Evolutionary conservation across 805 yeast species (phyloP).

Genomic region (Priceomyces castillae): DNA sequence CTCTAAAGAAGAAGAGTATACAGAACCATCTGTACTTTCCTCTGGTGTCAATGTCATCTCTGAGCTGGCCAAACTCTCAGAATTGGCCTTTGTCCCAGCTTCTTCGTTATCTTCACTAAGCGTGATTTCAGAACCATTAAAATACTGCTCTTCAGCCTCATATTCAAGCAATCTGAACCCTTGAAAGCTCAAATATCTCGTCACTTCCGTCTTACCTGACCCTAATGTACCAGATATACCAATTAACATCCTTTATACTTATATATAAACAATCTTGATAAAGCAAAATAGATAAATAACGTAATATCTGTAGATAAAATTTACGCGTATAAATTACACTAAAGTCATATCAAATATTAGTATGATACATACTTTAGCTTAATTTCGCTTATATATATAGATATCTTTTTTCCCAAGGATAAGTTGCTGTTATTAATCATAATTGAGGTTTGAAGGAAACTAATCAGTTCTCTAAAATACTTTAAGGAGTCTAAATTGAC

Average conservation of each 20-base stretch:
- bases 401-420: too few relatives aligned
- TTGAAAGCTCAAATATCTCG: slow-evolving; percentile 51
- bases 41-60: neutral
- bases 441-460: too few relatives aligned
- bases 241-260: slow-evolving; percentile 50
- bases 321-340: too few relatives aligned
- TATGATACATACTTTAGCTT: too few relatives aligned
- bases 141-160: slow-evolving; percentile 9
- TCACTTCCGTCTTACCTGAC: slow-evolving; percentile 66
- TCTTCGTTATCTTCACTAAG: slow-evolving; percentile 1
- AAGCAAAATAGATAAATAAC: too few relatives aligned
- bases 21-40: slow-evolving; percentile 4
- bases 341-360: too few relatives aligned
- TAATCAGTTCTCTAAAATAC: too few relatives aligned
- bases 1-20: slow-evolving; percentile 12
- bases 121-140: neutral
- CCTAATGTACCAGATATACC: slow-evolving; percentile 71
- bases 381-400: too few relatives aligned
- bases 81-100: neutral
- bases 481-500: too few relatives aligned
- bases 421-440: too few relatives aligned
- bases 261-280: too few relatives aligned
- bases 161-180: slow-evolving; percentile 45
- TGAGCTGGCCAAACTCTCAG: neutral
- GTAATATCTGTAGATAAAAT: too few relatives aligned